Evolutionary conservation across 352 stramenopile genomes (phyloP), one percentile per base, ranked within the genome.

Genomic region (Plasmopara viticola): DNA sequence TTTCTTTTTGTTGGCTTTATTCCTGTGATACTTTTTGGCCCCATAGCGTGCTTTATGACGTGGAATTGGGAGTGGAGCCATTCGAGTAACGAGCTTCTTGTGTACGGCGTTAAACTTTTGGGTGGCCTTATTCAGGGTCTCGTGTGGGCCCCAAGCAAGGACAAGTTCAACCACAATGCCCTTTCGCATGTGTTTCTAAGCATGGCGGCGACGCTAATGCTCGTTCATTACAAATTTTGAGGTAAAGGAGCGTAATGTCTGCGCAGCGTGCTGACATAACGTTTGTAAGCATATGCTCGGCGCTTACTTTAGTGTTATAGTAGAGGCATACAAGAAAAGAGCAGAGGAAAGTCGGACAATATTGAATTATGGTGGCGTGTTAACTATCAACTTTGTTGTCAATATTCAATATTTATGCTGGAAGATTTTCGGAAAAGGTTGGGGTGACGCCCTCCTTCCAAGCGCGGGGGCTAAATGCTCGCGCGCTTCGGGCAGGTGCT

Each of bases 81-180:
- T 62, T 73, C 80, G 39, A 87, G 60, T 54, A 87, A 88, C 54
- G 84, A 94, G 59, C 64, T 94, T 47, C 68, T 94, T 35, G 76
- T 94, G 40, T 90, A 92, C 64, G 46, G 78, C 28, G 44, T 92
- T 48, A 94, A 92, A 61, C 72, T 94, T 34, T 64, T 73, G 42
- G 77, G 80, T 34, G 84, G 79, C 9, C 70, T 92, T 56, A 77
- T 92, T 51, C 84, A 94, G 66, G 81, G 77, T 3, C 72, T 90
- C 35, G 80, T 90, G 20, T 85, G 84, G 63, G 84, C 75, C 45
- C 84, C 84, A 25, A 87, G 71, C 70, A 85, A 86, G 58, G 68
- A 85, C 64, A 79, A 81, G 56, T 94, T 94, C 63, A 94, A 94
- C 78, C 84, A 94, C 73, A 94, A 94, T 49, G 84, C 84, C 41